phyloP scores from a whole-genome alignment of 148 eudicot species.

The Rhododendron williamsianum region DNA sequence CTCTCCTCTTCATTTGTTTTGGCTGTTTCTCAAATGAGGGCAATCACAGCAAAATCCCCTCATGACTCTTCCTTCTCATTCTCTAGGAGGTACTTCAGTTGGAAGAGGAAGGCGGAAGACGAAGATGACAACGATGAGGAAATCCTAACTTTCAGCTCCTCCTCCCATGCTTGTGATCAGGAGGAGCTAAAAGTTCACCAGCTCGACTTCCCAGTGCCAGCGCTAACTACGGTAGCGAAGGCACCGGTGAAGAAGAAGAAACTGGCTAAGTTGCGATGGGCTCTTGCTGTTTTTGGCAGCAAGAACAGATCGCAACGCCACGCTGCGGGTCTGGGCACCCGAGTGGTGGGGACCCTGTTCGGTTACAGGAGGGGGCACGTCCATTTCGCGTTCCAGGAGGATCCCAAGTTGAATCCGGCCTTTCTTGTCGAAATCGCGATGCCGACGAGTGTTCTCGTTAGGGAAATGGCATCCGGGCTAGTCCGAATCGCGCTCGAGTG shows the following conservation, averaged over 20 bases:
- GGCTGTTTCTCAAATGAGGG: slow-evolving; percentile 34
- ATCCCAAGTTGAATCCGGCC: slow-evolving; percentile 37
- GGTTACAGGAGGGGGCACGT: slow-evolving; percentile 65
- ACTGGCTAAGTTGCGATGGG: slow-evolving; percentile 49
- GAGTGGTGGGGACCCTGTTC: slow-evolving; percentile 54
- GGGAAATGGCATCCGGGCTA: slow-evolving; percentile 69
- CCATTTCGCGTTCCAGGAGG: slow-evolving; percentile 50
- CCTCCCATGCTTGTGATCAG: slow-evolving; percentile 22
- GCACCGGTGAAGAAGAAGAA: slow-evolving; percentile 31
- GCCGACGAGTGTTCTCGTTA: slow-evolving; percentile 43
- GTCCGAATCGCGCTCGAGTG: slow-evolving; percentile 77
- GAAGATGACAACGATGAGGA: slow-evolving; percentile 35
- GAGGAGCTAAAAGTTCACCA: slow-evolving; percentile 18
- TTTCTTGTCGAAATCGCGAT: slow-evolving; percentile 57
- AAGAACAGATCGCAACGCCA: slow-evolving; percentile 22
- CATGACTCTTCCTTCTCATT: slow-evolving; percentile 74
- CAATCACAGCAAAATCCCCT: slow-evolving; percentile 60
- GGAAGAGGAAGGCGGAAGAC: slow-evolving; percentile 42
- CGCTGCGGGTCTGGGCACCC: slow-evolving; percentile 42
- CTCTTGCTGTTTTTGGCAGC: slow-evolving; percentile 34
- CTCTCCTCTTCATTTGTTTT: not conserved
- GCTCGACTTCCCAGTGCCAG: slow-evolving; percentile 17
- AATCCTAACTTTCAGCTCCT: slow-evolving; percentile 35
- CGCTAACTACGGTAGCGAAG: slow-evolving; percentile 3
- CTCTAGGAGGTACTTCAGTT: slow-evolving; percentile 73